Conservation (phyloP, 2,329 filamentous ascomycete species). For the Xylariaceae sp. region DNA sequence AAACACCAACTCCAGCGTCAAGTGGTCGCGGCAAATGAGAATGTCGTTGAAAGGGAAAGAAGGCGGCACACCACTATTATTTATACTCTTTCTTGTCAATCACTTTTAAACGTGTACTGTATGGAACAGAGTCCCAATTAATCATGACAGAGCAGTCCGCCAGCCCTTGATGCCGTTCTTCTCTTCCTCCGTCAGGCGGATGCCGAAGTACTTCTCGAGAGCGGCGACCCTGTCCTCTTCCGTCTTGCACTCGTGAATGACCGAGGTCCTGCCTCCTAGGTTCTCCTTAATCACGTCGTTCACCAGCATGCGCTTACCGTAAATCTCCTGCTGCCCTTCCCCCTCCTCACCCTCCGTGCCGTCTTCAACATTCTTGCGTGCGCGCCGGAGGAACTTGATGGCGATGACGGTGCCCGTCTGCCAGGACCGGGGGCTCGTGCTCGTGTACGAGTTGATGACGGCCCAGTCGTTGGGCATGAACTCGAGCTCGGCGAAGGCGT, state of each 20-base stretch:
- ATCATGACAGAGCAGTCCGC: conserved; percentile 33
- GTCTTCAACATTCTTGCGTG: too few species aligned
- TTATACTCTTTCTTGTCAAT: too few species aligned
- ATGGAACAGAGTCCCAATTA: too few species aligned
- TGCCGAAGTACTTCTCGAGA: conserved; percentile 17
- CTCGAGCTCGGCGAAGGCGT: conserved; percentile 62
- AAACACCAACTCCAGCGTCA: too few species aligned
- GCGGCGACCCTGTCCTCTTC: conserved; percentile 34
- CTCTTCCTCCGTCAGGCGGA: conserved; percentile 16
- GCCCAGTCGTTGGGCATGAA: conserved; percentile 57
- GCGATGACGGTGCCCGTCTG: conserved; percentile 51
- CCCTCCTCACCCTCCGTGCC: too few species aligned
- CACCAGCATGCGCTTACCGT: conserved; percentile 49
- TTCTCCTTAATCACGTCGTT: conserved; percentile 49
- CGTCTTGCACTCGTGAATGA: conserved; percentile 40
- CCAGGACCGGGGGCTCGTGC: conserved; percentile 42
- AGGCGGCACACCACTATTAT: too few species aligned
- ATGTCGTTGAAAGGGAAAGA: too few species aligned
- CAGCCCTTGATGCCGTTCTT: conserved; percentile 42
- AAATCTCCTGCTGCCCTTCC: conserved; percentile 39
- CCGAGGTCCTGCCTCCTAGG: conserved; percentile 42
- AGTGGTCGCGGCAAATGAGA: too few species aligned
- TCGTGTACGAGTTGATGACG: conserved; percentile 54
- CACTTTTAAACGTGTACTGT: too few species aligned
- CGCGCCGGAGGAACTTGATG: conserved; percentile 42